These are phyloP conservation scores for Diplosphaera chodatii DNA, from an alignment of 139 green algal genomes.

Conservation along the genomic window DNA sequence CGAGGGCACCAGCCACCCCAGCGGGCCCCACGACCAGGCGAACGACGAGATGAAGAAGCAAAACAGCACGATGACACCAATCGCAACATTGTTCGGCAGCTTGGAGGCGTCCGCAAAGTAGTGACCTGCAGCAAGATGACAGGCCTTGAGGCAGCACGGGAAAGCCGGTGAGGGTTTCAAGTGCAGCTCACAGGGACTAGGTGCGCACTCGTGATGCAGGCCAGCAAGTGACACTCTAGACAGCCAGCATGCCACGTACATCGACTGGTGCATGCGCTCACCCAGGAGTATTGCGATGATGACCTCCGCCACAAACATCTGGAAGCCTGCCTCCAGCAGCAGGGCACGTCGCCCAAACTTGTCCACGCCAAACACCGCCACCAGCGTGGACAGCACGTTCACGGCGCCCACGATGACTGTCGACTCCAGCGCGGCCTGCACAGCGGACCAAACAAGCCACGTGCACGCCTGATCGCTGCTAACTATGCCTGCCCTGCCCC, in stretches of 20 bases:
- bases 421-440: no score
- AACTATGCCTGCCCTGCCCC: no score
- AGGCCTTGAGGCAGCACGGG: no score
- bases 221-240: no score
- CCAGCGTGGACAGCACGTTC: conserved; percentile 48
- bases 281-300: conserved; percentile 8
- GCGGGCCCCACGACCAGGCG: conserved; percentile 54
- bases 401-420: conserved; percentile 10
- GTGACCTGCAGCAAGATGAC: no score
- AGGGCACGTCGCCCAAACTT: conserved; percentile 13
- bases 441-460: no score
- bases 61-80: conserved; percentile 48
- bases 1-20: conserved; percentile 48
- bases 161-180: no score
- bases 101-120: background rate
- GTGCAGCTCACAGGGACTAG: no score
- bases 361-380: conserved; percentile 47
- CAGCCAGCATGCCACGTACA: no score
- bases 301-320: conserved; percentile 26
- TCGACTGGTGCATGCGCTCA: no score
- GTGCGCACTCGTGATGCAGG: no score
- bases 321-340: conserved; percentile 17
- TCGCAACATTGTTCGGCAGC: conserved; percentile 8
- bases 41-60: conserved; percentile 46
- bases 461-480: no score